phyloP scores from a whole-genome alignment of 139 green algal genomes.

The Pleodorina starrii region DNA sequence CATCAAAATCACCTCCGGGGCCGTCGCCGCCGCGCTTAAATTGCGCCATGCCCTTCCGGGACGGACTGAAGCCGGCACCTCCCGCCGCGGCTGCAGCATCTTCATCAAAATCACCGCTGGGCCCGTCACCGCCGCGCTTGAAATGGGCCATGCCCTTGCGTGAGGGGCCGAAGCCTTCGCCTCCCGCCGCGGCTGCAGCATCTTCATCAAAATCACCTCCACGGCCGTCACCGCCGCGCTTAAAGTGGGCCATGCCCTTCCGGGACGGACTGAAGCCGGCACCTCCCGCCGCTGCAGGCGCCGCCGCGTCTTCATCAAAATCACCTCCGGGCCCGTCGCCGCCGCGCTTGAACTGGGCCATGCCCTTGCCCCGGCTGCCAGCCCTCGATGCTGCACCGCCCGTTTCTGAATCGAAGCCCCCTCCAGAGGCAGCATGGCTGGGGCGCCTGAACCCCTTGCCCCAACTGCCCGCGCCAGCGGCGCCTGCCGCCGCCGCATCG shows the following conservation, averaged over 20 bases:
- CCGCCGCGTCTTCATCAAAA: background rate
- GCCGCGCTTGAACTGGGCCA: background rate
- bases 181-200: background rate
- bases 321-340: background rate
- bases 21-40: slow-evolving; percentile 1
- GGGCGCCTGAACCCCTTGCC: background rate
- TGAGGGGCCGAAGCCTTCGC: no score
- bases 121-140: background rate
- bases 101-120: background rate
- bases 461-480: background rate
- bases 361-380: background rate
- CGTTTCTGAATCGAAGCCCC: background rate
- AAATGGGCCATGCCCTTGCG: background rate
- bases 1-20: background rate
- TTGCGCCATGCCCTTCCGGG: background rate
- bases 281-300: background rate
- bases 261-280: background rate
- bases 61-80: no score
- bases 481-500: background rate
- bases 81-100: background rate
- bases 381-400: background rate
- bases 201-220: background rate
- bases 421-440: background rate
- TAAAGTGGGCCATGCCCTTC: background rate
- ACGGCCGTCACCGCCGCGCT: background rate